A percentile compares a stretch with the other conserved stretches of the same genome.
Evolutionary conservation across 345 rosid genomes (phyloP).

Genomic region (Durio zibethinus): DNA sequence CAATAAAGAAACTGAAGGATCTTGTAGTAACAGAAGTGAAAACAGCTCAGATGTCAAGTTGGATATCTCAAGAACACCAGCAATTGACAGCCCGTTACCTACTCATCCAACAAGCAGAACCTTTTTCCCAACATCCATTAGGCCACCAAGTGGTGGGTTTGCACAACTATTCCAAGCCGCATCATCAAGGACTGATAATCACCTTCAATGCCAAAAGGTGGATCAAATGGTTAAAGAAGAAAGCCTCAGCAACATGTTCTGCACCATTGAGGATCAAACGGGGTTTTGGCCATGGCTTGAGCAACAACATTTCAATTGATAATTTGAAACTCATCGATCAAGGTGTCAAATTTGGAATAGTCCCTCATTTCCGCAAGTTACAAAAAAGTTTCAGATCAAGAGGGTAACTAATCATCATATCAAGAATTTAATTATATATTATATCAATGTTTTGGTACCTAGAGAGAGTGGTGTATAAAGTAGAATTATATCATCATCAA

Average conservation of each 20-base stretch:
- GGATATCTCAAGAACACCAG: slow-evolving; percentile 73
- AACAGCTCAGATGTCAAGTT: slow-evolving; percentile 83
- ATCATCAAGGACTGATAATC: slow-evolving; percentile 33
- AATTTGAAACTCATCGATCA: slow-evolving; percentile 1
- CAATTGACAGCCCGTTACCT: slow-evolving; percentile 65
- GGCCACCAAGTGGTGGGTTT: slow-evolving; percentile 28
- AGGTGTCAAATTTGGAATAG: not conserved
- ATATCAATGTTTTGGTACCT: slow-evolving; percentile 20
- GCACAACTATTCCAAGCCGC: slow-evolving; percentile 53
- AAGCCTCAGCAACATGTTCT: slow-evolving; percentile 82
- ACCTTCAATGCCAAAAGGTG: slow-evolving; percentile 45
- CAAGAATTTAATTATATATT: not conserved
- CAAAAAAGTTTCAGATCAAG: not conserved
- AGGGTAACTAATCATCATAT: not conserved
- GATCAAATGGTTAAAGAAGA: slow-evolving; percentile 83
- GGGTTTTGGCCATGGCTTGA: slow-evolving; percentile 99
- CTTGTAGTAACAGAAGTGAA: slow-evolving; percentile 90
- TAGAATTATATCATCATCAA: slow-evolving; percentile 23
- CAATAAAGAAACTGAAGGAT: slow-evolving; percentile 93
- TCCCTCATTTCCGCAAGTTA: not conserved
- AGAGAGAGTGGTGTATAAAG: slow-evolving; percentile 31
- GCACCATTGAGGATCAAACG: slow-evolving; percentile 82
- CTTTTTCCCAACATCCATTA: slow-evolving; percentile 54
- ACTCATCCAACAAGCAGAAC: slow-evolving; percentile 48
- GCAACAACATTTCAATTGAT: slow-evolving; percentile 71